These are phyloP conservation scores for Fusarium incarnatum DNA, from an alignment of 2,329 filamentous ascomycete genomes.

Conservation along the genomic window DNA sequence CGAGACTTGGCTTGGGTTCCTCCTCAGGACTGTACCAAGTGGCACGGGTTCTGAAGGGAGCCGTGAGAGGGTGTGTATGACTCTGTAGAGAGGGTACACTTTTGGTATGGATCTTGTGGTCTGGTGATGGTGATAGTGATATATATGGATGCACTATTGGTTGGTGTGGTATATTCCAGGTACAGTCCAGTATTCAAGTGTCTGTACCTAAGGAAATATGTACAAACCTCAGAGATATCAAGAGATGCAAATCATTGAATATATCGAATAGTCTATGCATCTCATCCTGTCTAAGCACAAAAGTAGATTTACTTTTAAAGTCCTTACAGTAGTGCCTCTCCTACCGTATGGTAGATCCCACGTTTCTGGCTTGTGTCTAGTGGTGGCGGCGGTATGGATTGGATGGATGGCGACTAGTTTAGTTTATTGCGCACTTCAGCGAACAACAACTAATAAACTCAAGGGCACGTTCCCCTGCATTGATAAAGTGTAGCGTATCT, in stretches of 20 bases:
- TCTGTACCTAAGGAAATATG: neutral
- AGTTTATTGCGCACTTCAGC: constrained; percentile 16
- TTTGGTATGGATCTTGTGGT: constrained; percentile 28
- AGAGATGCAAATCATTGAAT: neutral
- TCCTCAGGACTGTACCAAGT: neutral
- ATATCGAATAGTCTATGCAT: neutral
- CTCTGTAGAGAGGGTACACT: constrained; percentile 12
- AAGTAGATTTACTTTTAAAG: neutral
- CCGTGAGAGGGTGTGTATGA: constrained; percentile 26
- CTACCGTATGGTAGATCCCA: constrained; percentile 1
- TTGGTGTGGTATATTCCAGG: neutral
- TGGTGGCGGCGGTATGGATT: constrained; percentile 3
- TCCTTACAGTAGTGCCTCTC: constrained; percentile 8
- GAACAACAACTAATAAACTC: neutral
- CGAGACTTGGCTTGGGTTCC: constrained; percentile 2
- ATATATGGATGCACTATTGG: constrained; percentile 18
- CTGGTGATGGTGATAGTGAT: constrained; percentile 38
- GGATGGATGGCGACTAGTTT: neutral
- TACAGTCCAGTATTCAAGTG: neutral
- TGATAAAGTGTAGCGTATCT: neutral
- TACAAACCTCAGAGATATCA: neutral
- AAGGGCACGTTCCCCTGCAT: constrained; percentile 28
- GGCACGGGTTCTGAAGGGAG: constrained; percentile 14
- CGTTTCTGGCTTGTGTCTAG: constrained; percentile 18
- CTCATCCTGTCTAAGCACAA: constrained; percentile 8